Evolutionary conservation across 2,329 filamentous ascomycete species (phyloP), one percentile per base, ranked within the genome.

Genomic region (Sporothrix globosa): DNA sequence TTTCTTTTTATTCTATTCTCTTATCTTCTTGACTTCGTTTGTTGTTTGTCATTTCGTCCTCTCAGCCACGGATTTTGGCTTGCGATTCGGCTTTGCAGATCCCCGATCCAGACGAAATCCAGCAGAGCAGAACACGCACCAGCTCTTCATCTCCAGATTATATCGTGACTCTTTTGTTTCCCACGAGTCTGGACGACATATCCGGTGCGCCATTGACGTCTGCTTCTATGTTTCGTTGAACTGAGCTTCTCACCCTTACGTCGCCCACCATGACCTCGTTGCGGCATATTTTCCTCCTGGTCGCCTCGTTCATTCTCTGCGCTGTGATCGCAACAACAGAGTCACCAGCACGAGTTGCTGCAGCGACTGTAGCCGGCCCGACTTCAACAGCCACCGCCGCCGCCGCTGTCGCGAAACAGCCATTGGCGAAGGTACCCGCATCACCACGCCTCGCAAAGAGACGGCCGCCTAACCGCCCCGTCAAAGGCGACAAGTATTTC

Each of bases 401-500:
- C 2, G 41, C 53, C 50, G 24, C 39, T 27, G n/a, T 14, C 13
- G 21, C 67, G 39, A 66, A 58, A n/a, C 60, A 66, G 68, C 41
- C 60, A 13, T 44, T 68, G 13, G 68, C 61, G 9, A n/a, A 48
- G 39, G 53, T 54, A 7, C 68, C 70, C 10, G 63, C 44, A 53
- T 70, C 68, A 10, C 69, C 65, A 6, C 52, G 66, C n/a, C 71
- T 67, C 39, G 17, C 30, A 4, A 72, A 69, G 67, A 39, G 70
- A 21, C 68, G 66, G 5, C 69, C 53, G 24, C 65, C 69, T 44
- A 27, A 54, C 13, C 44, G 60, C 2, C 71, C 34, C 6, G 65
- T 17, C 6, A 46, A 41, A 34, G 66, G 30, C 44, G 78, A 76
- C 69, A 91, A 91, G 77, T 91, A 91, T 79, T 91, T 91, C 79